A percentile compares a stretch with the other conserved stretches of the same genome.
These are phyloP conservation scores for Chloranthus sessilifolius DNA, from an alignment of 164 flowering plant genomes.

Conservation along the genomic window DNA sequence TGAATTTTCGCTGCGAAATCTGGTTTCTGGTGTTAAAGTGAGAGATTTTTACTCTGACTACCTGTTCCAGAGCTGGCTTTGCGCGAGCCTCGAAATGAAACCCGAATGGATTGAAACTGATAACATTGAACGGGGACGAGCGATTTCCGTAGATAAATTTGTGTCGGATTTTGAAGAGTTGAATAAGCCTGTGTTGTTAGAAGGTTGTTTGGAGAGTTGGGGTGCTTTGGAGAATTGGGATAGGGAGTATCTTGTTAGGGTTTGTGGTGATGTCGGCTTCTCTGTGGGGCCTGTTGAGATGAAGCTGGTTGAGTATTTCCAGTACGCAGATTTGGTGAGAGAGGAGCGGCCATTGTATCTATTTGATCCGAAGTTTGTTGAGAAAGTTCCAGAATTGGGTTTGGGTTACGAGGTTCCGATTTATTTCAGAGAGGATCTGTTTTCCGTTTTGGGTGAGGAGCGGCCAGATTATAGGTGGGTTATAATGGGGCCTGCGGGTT, in stretches of 20 bases:
- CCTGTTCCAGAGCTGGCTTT: conserved; percentile 96
- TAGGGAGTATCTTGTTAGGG: conserved; percentile 54
- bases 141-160: conserved; percentile 81
- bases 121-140: conserved; percentile 56
- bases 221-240: conserved; percentile 75
- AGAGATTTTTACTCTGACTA: conserved; percentile 93
- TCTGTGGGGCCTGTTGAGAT: conserved; percentile 88
- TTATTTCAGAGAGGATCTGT: conserved; percentile 85
- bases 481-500: conserved; percentile 87
- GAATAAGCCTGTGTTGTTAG: conserved; percentile 87
- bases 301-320: conserved; percentile 72
- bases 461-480: conserved; percentile 96
- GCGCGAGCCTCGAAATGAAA: conserved; percentile 95
- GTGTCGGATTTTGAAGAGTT: conserved; percentile 67
- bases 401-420: conserved; percentile 75
- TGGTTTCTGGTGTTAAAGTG: conserved; percentile 34
- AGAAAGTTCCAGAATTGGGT: conserved; percentile 73
- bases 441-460: conserved; percentile 75
- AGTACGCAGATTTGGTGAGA: conserved; percentile 66
- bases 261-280: conserved; percentile 57
- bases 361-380: conserved; percentile 88
- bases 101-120: conserved; percentile 89
- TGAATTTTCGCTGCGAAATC: conserved; percentile 13
- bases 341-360: conserved; percentile 95
- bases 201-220: conserved; percentile 89